Percentiles rank a stretch among this genome's conserved stretches.
These are phyloP conservation scores for Neofusicoccum ribis DNA, from an alignment of 2,329 filamentous ascomycete species.

Conservation along the genomic window DNA sequence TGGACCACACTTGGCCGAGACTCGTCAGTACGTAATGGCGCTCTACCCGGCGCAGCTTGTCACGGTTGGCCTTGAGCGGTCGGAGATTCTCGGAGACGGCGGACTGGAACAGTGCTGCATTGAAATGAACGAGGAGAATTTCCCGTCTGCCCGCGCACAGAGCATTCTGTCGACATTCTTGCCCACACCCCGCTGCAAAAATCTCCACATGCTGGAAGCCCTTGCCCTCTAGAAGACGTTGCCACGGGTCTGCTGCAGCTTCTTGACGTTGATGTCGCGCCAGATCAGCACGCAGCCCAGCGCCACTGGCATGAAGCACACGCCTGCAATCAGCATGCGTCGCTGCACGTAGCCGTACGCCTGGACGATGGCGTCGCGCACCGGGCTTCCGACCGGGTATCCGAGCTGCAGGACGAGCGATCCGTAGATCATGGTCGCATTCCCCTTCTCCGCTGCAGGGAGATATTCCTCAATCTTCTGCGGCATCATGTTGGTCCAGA, in stretches of 20 bases:
- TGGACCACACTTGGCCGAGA: neutral
- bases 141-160: neutral
- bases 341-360: slow-evolving; percentile 40
- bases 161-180: no score
- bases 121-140: no score
- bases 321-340: slow-evolving; percentile 42
- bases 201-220: neutral
- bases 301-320: slow-evolving; percentile 30
- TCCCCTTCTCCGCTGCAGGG: slow-evolving; percentile 39
- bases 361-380: slow-evolving; percentile 40
- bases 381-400: slow-evolving; percentile 51
- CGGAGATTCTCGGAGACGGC: neutral
- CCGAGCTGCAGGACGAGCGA: slow-evolving; percentile 54
- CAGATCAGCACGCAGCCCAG: slow-evolving; percentile 32
- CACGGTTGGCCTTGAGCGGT: no score
- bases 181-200: neutral
- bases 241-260: slow-evolving; percentile 38
- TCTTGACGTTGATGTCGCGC: slow-evolving; percentile 37
- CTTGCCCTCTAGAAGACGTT: slow-evolving; percentile 27
- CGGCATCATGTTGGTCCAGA: slow-evolving; percentile 62
- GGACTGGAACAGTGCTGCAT: neutral
- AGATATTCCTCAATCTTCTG: slow-evolving; percentile 47
- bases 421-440: slow-evolving; percentile 50
- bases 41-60: no score
- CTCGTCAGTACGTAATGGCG: neutral